Evolutionary conservation across 148 eudicot genomes (phyloP).

Genomic region (Vaccinium corymbosum): DNA sequence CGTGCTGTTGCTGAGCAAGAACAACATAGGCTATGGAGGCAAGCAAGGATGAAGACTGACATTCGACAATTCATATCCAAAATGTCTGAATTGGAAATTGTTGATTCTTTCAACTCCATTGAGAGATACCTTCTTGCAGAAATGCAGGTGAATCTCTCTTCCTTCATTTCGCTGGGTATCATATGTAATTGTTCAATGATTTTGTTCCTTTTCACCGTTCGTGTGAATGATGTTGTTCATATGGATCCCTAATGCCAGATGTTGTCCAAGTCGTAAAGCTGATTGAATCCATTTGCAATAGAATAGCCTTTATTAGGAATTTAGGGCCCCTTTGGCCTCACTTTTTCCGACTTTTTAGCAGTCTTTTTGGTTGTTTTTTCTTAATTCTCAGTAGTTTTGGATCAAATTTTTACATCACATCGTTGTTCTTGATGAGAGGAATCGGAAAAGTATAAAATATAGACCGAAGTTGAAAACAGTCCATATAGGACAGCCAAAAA

Average conservation of each 20-base stretch:
- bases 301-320: neutral
- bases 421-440: no score
- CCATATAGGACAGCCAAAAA: no score
- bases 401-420: no score
- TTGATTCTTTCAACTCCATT: constrained; percentile 83
- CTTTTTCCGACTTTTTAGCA: no score
- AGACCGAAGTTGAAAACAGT: neutral
- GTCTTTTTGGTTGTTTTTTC: no score
- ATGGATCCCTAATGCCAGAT: neutral
- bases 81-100: constrained; percentile 79
- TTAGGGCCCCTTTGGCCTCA: no score
- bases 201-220: neutral
- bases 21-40: constrained; percentile 77
- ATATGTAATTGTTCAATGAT: neutral
- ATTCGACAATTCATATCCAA: constrained; percentile 53
- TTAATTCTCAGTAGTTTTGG: no score
- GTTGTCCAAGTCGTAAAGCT: neutral
- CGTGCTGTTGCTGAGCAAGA: constrained; percentile 86
- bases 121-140: constrained; percentile 82
- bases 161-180: neutral
- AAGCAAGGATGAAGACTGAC: constrained; percentile 80
- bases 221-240: neutral
- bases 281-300: neutral
- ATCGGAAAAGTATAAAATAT: no score
- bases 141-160: constrained; percentile 50